A percentile compares a stretch with the other conserved stretches of the same genome.
These are phyloP conservation scores for Globisporangium spinosum DNA, from an alignment of 352 stramenopile species.

Conservation along the genomic window DNA sequence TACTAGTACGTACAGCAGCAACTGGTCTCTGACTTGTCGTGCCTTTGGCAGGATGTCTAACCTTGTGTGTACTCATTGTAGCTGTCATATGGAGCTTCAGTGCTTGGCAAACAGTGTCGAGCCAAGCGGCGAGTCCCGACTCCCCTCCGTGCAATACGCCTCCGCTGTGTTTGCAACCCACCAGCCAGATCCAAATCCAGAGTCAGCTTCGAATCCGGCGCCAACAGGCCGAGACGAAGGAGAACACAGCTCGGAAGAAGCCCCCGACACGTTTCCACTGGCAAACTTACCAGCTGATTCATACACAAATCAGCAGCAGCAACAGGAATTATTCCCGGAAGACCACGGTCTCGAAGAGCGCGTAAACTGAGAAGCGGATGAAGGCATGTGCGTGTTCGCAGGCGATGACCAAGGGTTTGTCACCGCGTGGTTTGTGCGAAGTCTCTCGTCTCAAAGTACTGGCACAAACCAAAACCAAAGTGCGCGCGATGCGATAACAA, in stretches of 20 bases:
- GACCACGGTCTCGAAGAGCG: slow-evolving; percentile 29
- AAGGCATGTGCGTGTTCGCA: slow-evolving; percentile 37
- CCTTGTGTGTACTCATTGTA: not conserved
- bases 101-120: slow-evolving; percentile 2
- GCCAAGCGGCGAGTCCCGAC: not conserved
- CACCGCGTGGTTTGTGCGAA: slow-evolving; percentile 32
- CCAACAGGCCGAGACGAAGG: not conserved
- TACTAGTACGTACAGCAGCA: slow-evolving; percentile 16
- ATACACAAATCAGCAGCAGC: slow-evolving; percentile 11
- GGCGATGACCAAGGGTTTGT: slow-evolving; percentile 45
- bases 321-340: slow-evolving; percentile 15
- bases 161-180: not conserved
- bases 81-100: slow-evolving; percentile 14
- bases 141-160: slow-evolving; percentile 12
- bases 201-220: not conserved
- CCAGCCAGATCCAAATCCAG: not conserved
- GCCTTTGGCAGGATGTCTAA: not conserved
- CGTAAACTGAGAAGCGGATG: slow-evolving; percentile 19
- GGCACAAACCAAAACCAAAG: not conserved
- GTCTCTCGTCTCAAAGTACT: not conserved
- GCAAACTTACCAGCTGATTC: slow-evolving; percentile 4
- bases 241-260: not conserved
- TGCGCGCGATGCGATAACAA: not conserved
- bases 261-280: slow-evolving; percentile 9
- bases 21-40: no score